Evolutionary conservation across 2,329 filamentous ascomycete genomes (phyloP).

Genomic region (Venturia pyrina): DNA sequence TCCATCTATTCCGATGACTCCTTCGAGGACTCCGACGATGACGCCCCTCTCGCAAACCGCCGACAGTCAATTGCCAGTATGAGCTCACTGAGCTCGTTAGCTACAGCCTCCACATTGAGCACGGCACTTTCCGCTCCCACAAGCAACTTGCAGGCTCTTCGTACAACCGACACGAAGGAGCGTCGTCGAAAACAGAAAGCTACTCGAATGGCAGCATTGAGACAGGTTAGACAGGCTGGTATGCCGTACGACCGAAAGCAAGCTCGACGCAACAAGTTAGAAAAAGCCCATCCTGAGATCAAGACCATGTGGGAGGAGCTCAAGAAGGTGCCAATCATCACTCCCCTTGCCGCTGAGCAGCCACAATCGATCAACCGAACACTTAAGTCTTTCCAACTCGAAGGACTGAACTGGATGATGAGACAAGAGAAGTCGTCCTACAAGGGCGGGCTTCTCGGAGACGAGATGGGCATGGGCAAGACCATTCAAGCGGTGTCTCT

Average conservation of each 20-base stretch:
- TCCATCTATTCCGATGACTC: conserved; percentile 16
- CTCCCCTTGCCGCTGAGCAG: conserved; percentile 55
- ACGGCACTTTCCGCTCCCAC: neutral
- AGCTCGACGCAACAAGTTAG: conserved; percentile 57
- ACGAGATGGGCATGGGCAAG: conserved; percentile 98
- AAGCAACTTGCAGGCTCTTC: neutral
- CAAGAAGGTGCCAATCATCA: conserved; percentile 56
- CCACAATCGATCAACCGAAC: conserved; percentile 69
- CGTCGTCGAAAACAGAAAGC: neutral
- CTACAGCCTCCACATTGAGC: neutral
- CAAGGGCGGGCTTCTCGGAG: conserved; percentile 82
- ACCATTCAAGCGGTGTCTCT: conserved; percentile 96
- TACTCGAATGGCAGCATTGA: neutral
- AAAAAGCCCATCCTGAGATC: conserved; percentile 67
- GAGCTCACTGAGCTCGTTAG: conserved; percentile 11
- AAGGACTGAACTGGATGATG: conserved; percentile 90
- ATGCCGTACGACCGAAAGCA: conserved; percentile 23
- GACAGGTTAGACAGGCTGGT: neutral
- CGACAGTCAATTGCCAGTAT: conserved; percentile 10
- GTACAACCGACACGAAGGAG: neutral
- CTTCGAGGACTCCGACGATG: conserved; percentile 20
- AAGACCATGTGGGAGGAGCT: conserved; percentile 77
- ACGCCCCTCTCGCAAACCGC: conserved; percentile 17
- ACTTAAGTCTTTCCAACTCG: conserved; percentile 86
- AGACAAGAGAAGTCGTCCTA: conserved; percentile 78